phyloP scores from a whole-genome alignment of 768 basidiomycete species.

The Suillus occidentalis region DNA sequence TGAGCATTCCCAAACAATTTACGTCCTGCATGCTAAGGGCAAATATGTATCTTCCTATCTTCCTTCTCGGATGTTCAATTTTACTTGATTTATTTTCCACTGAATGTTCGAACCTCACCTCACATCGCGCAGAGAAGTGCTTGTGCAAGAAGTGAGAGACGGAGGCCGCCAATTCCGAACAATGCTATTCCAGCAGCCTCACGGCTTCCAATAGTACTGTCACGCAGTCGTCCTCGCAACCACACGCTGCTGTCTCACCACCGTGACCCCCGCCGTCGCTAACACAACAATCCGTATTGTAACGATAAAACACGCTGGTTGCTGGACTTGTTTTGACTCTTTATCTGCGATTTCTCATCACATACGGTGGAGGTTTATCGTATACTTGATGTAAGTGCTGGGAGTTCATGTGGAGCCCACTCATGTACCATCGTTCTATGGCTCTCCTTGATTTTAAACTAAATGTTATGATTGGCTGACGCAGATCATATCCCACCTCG shows the following conservation, averaged over 20 bases:
- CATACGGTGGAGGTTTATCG: neutral
- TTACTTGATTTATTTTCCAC: no score
- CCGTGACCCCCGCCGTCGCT: neutral
- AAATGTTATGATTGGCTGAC: neutral
- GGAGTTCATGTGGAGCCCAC: neutral
- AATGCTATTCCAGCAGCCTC: no score
- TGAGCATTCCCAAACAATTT: neutral
- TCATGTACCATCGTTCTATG: neutral
- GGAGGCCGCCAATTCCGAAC: no score
- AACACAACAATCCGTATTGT: neutral
- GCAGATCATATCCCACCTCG: neutral
- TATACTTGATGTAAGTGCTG: neutral
- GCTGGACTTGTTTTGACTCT: neutral
- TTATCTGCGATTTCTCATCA: no score
- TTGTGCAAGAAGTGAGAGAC: no score
- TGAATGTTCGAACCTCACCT: no score
- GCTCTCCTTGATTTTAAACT: neutral
- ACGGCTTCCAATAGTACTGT: no score
- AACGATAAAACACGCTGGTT: neutral
- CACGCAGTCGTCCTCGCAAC: neutral
- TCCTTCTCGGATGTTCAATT: neutral
- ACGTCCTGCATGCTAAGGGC: neutral
- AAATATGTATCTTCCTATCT: neutral
- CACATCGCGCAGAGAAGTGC: no score
- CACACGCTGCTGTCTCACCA: neutral